A percentile compares a stretch with the other conserved stretches of the same genome.
These are phyloP conservation scores for Inga laurina DNA, from an alignment of 306 rosid species.

Conservation along the genomic window DNA sequence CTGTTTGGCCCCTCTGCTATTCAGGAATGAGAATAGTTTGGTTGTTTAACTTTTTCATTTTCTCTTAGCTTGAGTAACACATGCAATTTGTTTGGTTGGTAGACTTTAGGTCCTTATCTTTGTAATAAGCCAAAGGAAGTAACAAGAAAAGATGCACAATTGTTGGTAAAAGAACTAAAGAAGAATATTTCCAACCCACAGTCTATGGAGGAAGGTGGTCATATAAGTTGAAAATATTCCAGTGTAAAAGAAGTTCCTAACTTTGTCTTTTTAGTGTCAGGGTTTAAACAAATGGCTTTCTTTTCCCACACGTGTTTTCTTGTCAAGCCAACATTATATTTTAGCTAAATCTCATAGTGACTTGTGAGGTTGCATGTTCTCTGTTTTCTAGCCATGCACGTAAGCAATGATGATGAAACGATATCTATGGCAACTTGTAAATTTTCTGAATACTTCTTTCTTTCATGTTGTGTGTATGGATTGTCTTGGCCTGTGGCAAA, in stretches of 20 bases:
- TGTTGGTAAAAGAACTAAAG: not conserved
- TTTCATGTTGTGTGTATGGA: conserved; percentile 22
- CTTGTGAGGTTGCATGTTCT: not conserved
- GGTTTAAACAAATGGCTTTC: conserved; percentile 4
- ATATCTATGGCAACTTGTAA: not conserved
- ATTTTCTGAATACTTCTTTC: conserved; percentile 17
- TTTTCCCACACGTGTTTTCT: not conserved
- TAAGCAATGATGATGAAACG: not conserved
- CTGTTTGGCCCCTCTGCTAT: not conserved
- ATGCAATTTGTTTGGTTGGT: conserved; percentile 22
- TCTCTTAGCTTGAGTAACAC: not conserved
- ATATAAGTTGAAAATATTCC: not conserved
- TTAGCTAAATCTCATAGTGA: not conserved
- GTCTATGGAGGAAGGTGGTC: not conserved
- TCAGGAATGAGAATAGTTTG: not conserved
- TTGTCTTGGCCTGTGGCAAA: conserved; percentile 14
- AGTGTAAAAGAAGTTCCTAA: not conserved
- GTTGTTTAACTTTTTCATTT: conserved; percentile 14
- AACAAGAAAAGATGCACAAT: conserved; percentile 11
- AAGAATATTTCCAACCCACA: not conserved
- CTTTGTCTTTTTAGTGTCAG: not conserved
- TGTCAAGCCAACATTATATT: conserved; percentile 8
- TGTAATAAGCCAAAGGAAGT: not conserved
- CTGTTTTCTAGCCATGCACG: conserved; percentile 25
- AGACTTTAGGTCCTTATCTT: conserved; percentile 25